Base-by-base conservation (phyloP, 2,329 filamentous ascomycete genomes). In the Nothophaeocryptopus gaeumannii region DNA sequence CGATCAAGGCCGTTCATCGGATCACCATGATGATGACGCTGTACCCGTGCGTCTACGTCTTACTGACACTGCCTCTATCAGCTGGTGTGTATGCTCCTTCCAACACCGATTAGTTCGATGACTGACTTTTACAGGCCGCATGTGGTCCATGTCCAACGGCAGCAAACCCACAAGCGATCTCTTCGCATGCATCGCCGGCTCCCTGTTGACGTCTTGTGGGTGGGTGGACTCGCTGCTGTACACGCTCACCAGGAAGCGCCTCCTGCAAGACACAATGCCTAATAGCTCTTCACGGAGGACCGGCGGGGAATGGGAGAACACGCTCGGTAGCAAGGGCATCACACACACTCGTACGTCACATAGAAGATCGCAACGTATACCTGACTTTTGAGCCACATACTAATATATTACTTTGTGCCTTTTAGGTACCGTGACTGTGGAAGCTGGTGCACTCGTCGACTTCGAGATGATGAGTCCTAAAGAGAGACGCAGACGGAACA, bases 11-110 rank as follows among this genome's bases (percentile, higher is more conserved):
- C 11, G 62, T 68, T 31, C 65, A 66, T 33, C 67, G 66, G n/a
- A 73, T 77, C 37, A 69, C 75, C 5, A 72, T 80, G 8, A 82
- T 86, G 54, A 80, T 81, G 78, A 71, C 86, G 29, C 73, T 85
- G 7, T 88, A 88, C 53, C 85, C 85, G 0, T 62, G 84, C 56
- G 83, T 87, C 55, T 88, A 88, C 63, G 75, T 86, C 5, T 59
- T 85, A n/a, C 85, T 84, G 62, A 88, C 84, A 0, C 74, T 83
- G 0, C 85, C 85, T 0, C 72, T 88, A 0, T 83, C 83, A 4
- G 74, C 80, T 0, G 50, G 50, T 52, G 11, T 47, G 50, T 26
- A n/a, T 16, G 2, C 11, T 12, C 34, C 7, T 26, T 10, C 32
- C 8, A 8, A 13, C 35, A 3, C n/a, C 9, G 1, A 8, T 41